These are phyloP conservation scores for Globisporangium recalcitrans DNA, from an alignment of 352 stramenopile species.

Conservation along the genomic window DNA sequence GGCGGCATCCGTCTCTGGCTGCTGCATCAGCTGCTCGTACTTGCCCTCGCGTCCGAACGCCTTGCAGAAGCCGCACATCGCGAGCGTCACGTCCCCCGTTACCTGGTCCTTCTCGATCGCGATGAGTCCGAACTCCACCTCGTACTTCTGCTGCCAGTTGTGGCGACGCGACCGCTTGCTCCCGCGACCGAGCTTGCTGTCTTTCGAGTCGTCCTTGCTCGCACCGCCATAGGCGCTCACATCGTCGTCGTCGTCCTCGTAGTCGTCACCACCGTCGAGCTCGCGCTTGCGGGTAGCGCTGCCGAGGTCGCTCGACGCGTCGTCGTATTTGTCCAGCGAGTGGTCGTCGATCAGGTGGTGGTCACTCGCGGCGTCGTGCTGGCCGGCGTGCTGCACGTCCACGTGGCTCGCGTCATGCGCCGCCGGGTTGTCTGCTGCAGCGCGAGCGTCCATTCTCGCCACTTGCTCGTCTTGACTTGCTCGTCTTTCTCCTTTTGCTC, in stretches of 20 bases:
- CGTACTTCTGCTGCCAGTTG: slow-evolving; percentile 80
- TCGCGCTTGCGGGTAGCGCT: slow-evolving; percentile 30
- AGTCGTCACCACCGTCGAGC: slow-evolving; percentile 28
- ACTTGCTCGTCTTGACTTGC: background rate
- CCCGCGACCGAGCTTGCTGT: slow-evolving; percentile 24
- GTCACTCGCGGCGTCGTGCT: slow-evolving; percentile 10
- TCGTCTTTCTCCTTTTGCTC: background rate
- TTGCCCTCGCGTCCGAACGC: slow-evolving; percentile 72
- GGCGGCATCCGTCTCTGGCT: slow-evolving; percentile 43
- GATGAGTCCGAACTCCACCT: slow-evolving; percentile 72
- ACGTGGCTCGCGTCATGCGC: slow-evolving; percentile 1
- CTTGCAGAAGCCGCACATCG: slow-evolving; percentile 84
- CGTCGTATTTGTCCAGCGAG: slow-evolving; percentile 37
- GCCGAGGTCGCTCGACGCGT: slow-evolving; percentile 21
- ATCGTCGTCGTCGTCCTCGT: slow-evolving; percentile 40
- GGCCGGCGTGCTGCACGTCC: background rate
- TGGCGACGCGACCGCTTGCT: slow-evolving; percentile 58
- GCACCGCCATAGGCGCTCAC: slow-evolving; percentile 13
- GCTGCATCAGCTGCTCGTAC: slow-evolving; percentile 63
- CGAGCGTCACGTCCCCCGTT: slow-evolving; percentile 65
- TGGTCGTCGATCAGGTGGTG: slow-evolving; percentile 32
- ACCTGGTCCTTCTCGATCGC: slow-evolving; percentile 62
- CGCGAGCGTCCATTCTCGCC: slow-evolving; percentile 9
- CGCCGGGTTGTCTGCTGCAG: background rate
- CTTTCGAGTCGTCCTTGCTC: slow-evolving; percentile 20